These are phyloP conservation scores for Sporisorium iseilematis-ciliati DNA, from an alignment of 1,284 basidiomycete species.

Conservation along the genomic window DNA sequence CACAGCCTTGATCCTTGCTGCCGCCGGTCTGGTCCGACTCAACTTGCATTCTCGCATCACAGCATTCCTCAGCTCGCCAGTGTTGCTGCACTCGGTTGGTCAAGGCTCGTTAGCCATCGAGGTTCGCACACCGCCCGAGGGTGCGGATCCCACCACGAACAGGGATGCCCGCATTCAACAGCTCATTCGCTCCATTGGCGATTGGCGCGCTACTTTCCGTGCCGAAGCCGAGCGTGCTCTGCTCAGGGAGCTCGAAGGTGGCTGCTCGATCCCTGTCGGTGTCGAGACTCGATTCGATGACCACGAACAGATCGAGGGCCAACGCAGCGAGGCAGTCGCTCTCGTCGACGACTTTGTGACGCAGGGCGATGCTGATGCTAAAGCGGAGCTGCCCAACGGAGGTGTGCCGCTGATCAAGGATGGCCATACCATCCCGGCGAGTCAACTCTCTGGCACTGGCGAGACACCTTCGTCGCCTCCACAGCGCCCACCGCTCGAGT, in stretches of 20 bases:
- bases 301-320: conserved; percentile 60
- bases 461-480: conserved; percentile 11
- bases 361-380: conserved; percentile 32
- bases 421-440: conserved; percentile 55
- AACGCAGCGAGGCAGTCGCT: conserved; percentile 54
- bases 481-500: conserved; percentile 40
- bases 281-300: conserved; percentile 74
- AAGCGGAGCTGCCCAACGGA: conserved; percentile 43
- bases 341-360: conserved; percentile 49
- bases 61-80: conserved; percentile 78
- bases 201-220: conserved; percentile 65
- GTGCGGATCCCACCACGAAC: conserved; percentile 50
- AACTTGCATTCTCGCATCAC: conserved; percentile 82
- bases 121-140: conserved; percentile 75
- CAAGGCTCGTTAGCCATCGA: conserved; percentile 94
- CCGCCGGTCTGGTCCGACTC: conserved; percentile 89
- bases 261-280: conserved; percentile 97
- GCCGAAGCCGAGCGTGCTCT: conserved; percentile 80
- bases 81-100: conserved; percentile 88
- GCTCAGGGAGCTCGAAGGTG: conserved; percentile 89
- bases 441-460: conserved; percentile 23
- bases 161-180: conserved; percentile 61
- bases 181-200: conserved; percentile 61
- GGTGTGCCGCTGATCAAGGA: conserved; percentile 39
- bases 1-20: conserved; percentile 90